Percentiles rank a stretch among this genome's conserved stretches.
Evolutionary conservation across 495 filamentous ascomycete genomes (phyloP).

Genomic region (Podospora australis): DNA sequence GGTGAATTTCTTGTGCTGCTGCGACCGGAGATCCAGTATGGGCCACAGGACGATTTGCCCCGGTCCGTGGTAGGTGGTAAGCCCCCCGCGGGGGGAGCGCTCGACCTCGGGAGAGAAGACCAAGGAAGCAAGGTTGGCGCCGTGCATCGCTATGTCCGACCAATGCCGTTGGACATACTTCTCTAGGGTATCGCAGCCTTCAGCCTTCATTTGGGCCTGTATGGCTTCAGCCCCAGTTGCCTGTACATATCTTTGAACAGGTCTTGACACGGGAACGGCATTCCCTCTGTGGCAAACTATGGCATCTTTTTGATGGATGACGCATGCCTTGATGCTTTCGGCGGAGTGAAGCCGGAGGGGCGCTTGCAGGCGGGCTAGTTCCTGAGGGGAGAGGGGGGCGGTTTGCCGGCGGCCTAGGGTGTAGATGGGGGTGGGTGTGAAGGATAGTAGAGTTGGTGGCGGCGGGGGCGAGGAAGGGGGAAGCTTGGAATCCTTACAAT

Average conservation of each 20-base stretch:
- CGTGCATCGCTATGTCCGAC: too few species aligned
- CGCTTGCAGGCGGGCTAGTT: conserved; percentile 30
- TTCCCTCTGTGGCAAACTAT: too few species aligned
- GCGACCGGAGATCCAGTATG: conserved; percentile 60
- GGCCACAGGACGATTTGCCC: conserved; percentile 90
- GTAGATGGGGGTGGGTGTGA: conserved; percentile 78
- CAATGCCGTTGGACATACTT: too few species aligned
- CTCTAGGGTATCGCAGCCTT: too few species aligned
- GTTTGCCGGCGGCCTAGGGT: conserved; percentile 84
- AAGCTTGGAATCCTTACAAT: conserved; percentile 24
- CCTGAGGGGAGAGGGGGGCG: conserved; percentile 46
- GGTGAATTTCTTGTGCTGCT: conserved; percentile 31
- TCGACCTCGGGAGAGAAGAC: neutral
- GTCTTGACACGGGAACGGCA: too few species aligned
- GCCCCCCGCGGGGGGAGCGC: conserved; percentile 73
- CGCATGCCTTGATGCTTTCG: neutral
- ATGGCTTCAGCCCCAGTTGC: too few species aligned
- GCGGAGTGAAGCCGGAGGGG: conserved; percentile 27
- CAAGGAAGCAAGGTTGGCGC: too few species aligned
- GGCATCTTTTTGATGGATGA: too few species aligned
- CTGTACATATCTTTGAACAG: too few species aligned
- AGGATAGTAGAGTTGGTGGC: conserved; percentile 71
- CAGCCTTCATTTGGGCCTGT: too few species aligned
- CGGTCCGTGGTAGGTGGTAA: conserved; percentile 92
- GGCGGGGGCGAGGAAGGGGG: conserved; percentile 26